Evolutionary conservation across 2,329 filamentous ascomycete genomes (phyloP), one percentile per base, ranked within the genome.

Genomic region (Apiospora arundinis): DNA sequence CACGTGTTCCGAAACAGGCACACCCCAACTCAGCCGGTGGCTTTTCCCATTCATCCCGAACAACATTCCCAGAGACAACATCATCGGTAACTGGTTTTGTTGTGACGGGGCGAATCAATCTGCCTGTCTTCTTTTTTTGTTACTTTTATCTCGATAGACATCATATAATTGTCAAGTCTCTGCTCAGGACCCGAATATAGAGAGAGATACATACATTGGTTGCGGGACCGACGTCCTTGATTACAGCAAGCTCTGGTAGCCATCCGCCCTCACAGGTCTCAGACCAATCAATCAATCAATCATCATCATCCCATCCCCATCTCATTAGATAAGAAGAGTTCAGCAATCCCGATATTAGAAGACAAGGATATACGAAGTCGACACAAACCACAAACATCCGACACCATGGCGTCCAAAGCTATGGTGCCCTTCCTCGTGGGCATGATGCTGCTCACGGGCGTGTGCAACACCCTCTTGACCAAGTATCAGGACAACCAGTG

Each of bases 401-500:
- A n/a, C 68, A 70, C 40, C 40, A 97, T 97, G 93, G 88, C 92
- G 76, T 87, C 89, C 75, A 90, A 89, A 81, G 89, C 89, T 48
- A 80, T 94, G 70, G 89, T 98, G 72, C 95, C 95, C 48, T 89
- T 98, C 79, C 87, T 98, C 74, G 94, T 98, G 82, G 92, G 88
- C 77, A 97, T 98, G 94, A 98, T 98, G 95, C 87, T 98, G 80
- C 84, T 97, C 80, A 98, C 95, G 32, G 95, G 95, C 74, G 95
- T 97, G 73, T 97, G 95, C 87, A 99, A 99, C 82, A 99, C 96
- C 1, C 90, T 99, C 73, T 87, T 99, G 78, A 98, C 95, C 76
- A 99, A 99, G 81, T 98, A 95, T 79, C 95, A 95, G 93, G 96
- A 99, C 81, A 97, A 97, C 86, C 94, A 98, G 91, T 99, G 96